Evolutionary conservation across 2,329 filamentous ascomycete species (phyloP).

Genomic region (Phaeosphaeria sp.): DNA sequence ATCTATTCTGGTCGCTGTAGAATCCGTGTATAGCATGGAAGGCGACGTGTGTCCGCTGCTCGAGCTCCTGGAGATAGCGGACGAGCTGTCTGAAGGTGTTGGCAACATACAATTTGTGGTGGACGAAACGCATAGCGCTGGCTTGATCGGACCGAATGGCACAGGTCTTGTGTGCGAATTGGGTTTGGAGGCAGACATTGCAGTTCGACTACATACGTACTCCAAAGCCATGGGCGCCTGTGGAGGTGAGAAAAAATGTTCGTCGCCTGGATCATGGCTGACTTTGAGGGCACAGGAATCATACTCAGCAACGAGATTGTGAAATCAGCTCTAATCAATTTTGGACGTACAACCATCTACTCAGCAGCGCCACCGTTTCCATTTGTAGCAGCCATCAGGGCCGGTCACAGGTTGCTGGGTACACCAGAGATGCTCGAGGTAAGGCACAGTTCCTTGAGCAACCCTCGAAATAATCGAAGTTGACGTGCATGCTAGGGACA

Average conservation of each 20-base stretch:
- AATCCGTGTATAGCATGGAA: slow-evolving; percentile 70
- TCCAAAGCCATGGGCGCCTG: slow-evolving; percentile 32
- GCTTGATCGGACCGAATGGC: slow-evolving; percentile 63
- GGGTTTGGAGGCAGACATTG: slow-evolving; percentile 36
- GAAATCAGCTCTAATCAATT: not conserved
- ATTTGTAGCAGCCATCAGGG: slow-evolving; percentile 44
- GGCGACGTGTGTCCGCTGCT: slow-evolving; percentile 72
- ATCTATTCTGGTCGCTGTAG: not conserved
- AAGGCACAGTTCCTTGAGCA: not conserved
- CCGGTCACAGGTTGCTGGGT: slow-evolving; percentile 35
- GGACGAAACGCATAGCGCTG: slow-evolving; percentile 72
- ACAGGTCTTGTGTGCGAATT: slow-evolving; percentile 59
- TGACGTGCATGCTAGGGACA: not conserved
- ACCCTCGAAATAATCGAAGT: not conserved
- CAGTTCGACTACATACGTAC: slow-evolving; percentile 33
- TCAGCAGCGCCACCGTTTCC: slow-evolving; percentile 45
- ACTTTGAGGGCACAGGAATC: not conserved
- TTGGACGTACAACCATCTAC: slow-evolving; percentile 37
- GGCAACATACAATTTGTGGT: slow-evolving; percentile 69
- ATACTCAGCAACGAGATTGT: slow-evolving; percentile 7
- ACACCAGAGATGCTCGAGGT: not conserved
- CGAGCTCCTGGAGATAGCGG: slow-evolving; percentile 65
- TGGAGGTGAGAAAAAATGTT: slow-evolving; percentile 26
- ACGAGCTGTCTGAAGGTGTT: slow-evolving; percentile 58
- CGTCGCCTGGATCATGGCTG: not conserved